Evolutionary conservation across 179 eudicot genomes (phyloP), one percentile per base, ranked within the genome.

Genomic region (Patellifolia procumbens): DNA sequence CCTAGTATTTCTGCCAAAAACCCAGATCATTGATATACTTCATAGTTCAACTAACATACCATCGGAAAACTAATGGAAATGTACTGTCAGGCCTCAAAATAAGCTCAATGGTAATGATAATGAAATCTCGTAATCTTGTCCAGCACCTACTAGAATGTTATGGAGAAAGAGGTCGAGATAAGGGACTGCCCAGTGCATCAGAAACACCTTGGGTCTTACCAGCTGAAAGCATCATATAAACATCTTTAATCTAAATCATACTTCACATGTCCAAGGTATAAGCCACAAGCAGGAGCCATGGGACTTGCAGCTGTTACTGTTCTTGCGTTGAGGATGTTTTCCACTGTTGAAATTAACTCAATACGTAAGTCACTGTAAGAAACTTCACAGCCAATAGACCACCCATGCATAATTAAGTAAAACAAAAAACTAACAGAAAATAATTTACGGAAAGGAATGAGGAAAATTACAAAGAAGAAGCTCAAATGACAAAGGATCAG

Each of bases 211-310:
- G 11, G 11, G 11, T 10, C 15, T 75, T 12, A 34, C 19, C 32
- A 28, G 60, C 19, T 39, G 4, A 6, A 55, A 46, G 37, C 20
- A 31, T 31, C 13, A 3, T 37, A 34, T 13, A 45, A 60, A 11
- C 17, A 10, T 49, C 65, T 85, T 69, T 77, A 85, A 59, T 88
- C 86, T 66, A 92, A 83, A 76, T 91, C 92, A 64, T 94, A 94
- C 67, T 88, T 92, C 61, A 94, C 98, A 37, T 77, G 86, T 59
- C 93, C 97, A 37, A 94, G 96, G 78, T 89, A 94, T 77, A 94
- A 87, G 74, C 98, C 98, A 73, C 88, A 87, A 11, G 98, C 91
- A 62, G 98, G 97, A 12, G 98, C 98, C 98, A 94, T 92, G 13
- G 98, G 97, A 80, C 89, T 81, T 26, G 91, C 92, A 70, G 96